Base-by-base conservation (phyloP, 2,329 filamentous ascomycete genomes). In the Beauveria bassiana region DNA sequence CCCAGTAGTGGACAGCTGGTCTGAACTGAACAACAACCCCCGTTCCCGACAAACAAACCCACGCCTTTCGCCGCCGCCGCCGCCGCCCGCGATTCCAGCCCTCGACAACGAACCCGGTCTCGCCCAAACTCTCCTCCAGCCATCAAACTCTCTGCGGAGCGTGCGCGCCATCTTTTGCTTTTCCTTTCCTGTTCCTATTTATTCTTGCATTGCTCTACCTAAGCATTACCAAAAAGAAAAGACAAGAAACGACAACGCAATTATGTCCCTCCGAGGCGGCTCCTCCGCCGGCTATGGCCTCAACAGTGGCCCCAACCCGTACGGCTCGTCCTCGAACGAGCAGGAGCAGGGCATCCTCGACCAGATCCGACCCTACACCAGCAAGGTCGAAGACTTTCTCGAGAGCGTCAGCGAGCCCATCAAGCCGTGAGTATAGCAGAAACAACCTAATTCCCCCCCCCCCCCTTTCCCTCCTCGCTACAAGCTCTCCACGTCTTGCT, bases 331-430 rank as follows among this genome's bases (percentile, higher is more conserved):
- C 78, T 69, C 79, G 77, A 66, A 64, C 42, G 70, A 72, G 38
- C 87, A 92, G 54, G 91, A 86, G 74, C 86, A 70, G 59, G 68
- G 69, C 67, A 63, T 75, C 62, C 85, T 99, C 68, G 95, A 97
- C 75, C 84, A 91, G 70, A 91, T 99, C 72, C 85, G 95, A 66
- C 86, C 92, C 75, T 93, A 98, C 77, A 99, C 95, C 57, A 96
- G 90, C 87, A 98, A 97, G 83, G 93, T 99, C 67, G 95, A 99
- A 79, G 95, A 99, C 74, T 78, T 90, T 73, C 77, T 99, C 72
- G 95, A 98, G 76, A 90, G 85, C 31, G 68, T 92, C 71, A 89
- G 91, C 70, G 93, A 96, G 72, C 95, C 95, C 54, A 78, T 98
- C 68, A 98, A 96, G 83, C 95, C 95, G 89, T 99, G 70, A 75